Evolutionary conservation across 345 rosid genomes (phyloP).

Genomic region (Eucalyptus tenuipes): DNA sequence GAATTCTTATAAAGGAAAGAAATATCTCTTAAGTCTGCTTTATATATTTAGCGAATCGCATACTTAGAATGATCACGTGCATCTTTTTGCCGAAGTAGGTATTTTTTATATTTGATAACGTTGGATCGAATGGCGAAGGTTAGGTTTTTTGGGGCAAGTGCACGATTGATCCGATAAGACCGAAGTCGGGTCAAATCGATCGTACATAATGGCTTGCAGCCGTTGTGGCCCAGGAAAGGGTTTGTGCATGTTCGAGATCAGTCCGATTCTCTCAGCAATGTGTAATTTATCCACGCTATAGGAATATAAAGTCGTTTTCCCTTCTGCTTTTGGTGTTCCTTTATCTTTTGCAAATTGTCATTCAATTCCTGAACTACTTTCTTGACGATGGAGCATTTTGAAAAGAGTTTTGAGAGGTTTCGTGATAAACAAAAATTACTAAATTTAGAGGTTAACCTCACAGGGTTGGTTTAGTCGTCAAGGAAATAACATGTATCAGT

Average conservation of each 20-base stretch:
- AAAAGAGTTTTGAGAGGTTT: neutral
- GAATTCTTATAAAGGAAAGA: neutral
- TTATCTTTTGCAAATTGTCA: neutral
- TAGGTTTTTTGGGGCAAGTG: neutral
- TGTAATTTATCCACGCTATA: too few species aligned
- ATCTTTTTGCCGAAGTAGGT: neutral
- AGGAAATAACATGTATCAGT: neutral
- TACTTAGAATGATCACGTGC: neutral
- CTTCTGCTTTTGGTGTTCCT: neutral
- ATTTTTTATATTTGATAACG: neutral
- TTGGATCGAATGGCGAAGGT: fast-evolving
- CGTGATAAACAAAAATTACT: neutral
- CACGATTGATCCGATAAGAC: neutral
- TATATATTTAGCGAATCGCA: neutral
- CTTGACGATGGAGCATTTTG: neutral
- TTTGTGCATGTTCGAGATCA: neutral
- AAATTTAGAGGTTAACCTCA: neutral
- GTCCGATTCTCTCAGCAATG: neutral
- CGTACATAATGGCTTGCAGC: neutral
- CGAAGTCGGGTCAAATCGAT: neutral
- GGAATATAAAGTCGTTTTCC: neutral
- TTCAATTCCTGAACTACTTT: neutral
- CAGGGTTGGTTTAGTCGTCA: neutral
- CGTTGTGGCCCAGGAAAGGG: too few species aligned
- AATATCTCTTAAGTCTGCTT: neutral